A percentile compares a stretch with the other conserved stretches of the same genome.
Conservation (phyloP, 306 rosid species). For the Lathyrus sativus region DNA sequence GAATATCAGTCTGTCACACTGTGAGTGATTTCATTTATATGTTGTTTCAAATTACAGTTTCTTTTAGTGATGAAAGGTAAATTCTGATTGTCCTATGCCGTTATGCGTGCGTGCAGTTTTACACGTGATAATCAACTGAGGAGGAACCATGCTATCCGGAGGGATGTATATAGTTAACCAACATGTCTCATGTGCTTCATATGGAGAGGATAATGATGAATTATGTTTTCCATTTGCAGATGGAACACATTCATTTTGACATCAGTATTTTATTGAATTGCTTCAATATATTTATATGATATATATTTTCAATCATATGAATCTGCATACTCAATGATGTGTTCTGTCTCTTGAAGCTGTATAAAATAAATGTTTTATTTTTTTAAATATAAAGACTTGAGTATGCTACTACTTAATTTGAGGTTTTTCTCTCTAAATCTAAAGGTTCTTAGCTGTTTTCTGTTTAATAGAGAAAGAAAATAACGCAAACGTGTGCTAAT, state of each 20-base stretch:
- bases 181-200: conserved; percentile 44
- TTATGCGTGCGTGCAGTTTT: conserved; percentile 42
- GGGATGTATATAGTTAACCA: conserved; percentile 48
- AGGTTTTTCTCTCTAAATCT: neutral
- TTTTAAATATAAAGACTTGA: neutral
- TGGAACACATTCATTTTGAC: conserved; percentile 42
- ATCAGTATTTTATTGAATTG: conserved; percentile 23
- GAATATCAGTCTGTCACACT: conserved; percentile 37
- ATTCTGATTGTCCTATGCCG: conserved; percentile 7
- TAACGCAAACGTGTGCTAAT: too few relatives aligned
- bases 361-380: conserved; percentile 42
- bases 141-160: conserved; percentile 55
- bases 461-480: too few relatives aligned
- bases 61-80: conserved; percentile 7
- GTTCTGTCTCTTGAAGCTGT: conserved; percentile 49
- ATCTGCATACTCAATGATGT: conserved; percentile 35
- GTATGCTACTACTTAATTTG: neutral
- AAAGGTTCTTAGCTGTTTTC: neutral
- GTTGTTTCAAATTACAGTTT: neutral
- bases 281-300: conserved; percentile 21
- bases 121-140: conserved; percentile 41
- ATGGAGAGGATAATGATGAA: conserved; percentile 41
- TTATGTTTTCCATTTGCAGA: conserved; percentile 42
- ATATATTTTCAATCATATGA: conserved; percentile 28
- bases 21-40: conserved; percentile 48